Evolutionary conservation across 768 basidiomycete species (phyloP).

Genomic region (Sarcodon aspratus): DNA sequence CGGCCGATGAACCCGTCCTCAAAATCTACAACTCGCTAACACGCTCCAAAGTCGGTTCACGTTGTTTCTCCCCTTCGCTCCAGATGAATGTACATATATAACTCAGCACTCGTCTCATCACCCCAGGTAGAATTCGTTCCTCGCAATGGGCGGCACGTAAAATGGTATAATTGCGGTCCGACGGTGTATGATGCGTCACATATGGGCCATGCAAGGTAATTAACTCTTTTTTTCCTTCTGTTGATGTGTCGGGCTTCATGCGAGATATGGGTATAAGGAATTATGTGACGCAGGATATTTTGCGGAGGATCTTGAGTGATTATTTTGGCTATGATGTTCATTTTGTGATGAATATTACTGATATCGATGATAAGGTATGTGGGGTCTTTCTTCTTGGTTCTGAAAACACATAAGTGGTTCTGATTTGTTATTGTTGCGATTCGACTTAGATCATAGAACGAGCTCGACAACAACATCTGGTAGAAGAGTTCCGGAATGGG

Average conservation of each 20-base stretch:
- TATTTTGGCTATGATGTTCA: conserved; percentile 98
- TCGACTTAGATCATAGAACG: conserved; percentile 75
- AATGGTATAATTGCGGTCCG: conserved; percentile 99
- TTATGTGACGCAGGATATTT: conserved; percentile 91
- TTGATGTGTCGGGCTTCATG: not conserved
- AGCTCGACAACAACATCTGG: conserved; percentile 69
- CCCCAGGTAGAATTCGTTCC: conserved; percentile 70
- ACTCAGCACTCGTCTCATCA: conserved; percentile 3
- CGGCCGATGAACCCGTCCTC: conserved; percentile 49
- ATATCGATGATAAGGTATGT: conserved; percentile 95
- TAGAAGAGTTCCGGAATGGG: conserved; percentile 49
- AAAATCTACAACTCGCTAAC: conserved; percentile 92
- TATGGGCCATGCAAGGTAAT: conserved; percentile 95
- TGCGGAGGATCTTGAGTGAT: conserved; percentile 83
- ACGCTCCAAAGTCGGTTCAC: conserved; percentile 58
- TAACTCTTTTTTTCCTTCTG: not conserved
- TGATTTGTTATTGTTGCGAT: conserved; percentile 1
- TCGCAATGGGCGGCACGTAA: conserved; percentile 58
- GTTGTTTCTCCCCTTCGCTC: not conserved
- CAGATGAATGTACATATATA: not conserved
- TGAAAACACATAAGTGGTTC: not conserved
- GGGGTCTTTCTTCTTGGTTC: not conserved
- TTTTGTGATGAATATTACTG: conserved; percentile 99
- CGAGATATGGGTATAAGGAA: conserved; percentile 40
- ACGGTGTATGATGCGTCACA: conserved; percentile 98